A percentile compares a stretch with the other conserved stretches of the same genome.
phyloP scores from a whole-genome alignment of 2,329 filamentous ascomycete species.

The Colletotrichum orbiculare region DNA sequence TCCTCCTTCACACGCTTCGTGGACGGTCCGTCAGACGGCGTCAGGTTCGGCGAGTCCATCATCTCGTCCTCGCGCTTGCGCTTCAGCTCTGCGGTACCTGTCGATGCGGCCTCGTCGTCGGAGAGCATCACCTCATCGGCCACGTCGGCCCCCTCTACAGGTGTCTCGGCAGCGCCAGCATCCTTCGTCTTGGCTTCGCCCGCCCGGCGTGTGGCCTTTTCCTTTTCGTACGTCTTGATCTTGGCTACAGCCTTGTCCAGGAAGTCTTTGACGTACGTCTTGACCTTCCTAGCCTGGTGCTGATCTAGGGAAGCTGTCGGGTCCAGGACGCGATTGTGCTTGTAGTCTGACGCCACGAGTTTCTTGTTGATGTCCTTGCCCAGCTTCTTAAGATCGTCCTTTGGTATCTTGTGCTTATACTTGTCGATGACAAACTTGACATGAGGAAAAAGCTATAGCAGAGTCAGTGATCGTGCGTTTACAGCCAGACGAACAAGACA shows the following conservation, averaged over 20 bases:
- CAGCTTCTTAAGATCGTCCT: slow-evolving; percentile 75
- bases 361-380: slow-evolving; percentile 83
- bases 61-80: slow-evolving; percentile 70
- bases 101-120: slow-evolving; percentile 56
- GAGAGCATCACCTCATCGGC: slow-evolving; percentile 52
- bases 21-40: slow-evolving; percentile 67
- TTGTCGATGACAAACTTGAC: slow-evolving; percentile 89
- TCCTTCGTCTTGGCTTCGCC: slow-evolving; percentile 40
- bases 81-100: slow-evolving; percentile 67
- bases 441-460: slow-evolving; percentile 78
- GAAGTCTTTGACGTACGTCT: slow-evolving; percentile 80
- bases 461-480: background rate
- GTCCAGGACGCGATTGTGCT: slow-evolving; percentile 86
- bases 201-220: slow-evolving; percentile 60
- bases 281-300: slow-evolving; percentile 85
- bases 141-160: slow-evolving; percentile 44
- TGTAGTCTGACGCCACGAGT: slow-evolving; percentile 91
- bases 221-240: slow-evolving; percentile 74
- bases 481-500: background rate
- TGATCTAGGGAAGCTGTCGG: slow-evolving; percentile 76
- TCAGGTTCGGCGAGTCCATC: slow-evolving; percentile 55
- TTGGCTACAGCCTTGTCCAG: slow-evolving; percentile 88
- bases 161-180: slow-evolving; percentile 24
- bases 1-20: slow-evolving; percentile 64
- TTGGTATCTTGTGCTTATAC: slow-evolving; percentile 87